Evolutionary conservation across 2,329 filamentous ascomycete genomes (phyloP), one percentile per base, ranked within the genome.

Genomic region (Teratosphaeria zuluensis): DNA sequence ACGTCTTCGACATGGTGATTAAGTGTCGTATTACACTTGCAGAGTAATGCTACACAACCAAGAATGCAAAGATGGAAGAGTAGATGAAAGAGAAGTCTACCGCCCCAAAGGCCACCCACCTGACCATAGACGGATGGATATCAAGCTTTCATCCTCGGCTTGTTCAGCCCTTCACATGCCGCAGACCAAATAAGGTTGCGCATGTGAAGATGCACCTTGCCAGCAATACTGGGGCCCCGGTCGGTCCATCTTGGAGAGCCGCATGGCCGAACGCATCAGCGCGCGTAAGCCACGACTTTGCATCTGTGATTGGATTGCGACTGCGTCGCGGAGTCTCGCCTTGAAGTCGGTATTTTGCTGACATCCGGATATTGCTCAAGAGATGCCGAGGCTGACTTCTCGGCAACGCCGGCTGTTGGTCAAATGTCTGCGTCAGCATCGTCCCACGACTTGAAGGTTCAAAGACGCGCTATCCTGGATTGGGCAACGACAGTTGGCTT

Each of bases 1-100:
- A 96, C 32, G 84, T 87, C 77, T 94, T 89, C 55, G 92, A 88
- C 94, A 99, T 99, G 69, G 59, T 81, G 69, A n/a, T n/a, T n/a
- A 28, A n/a, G 4, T 53, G 53, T 38, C 53, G 32, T 35, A 30
- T 19, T 32, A 53, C 52, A 56, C 9, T 24, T 38, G 46, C 16
- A 30, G 35, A 48, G 42, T 8, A 48, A 21, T 19, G n/a, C n/a
- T 6, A 8, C 16, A 48, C 42, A 6, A 6, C 21, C 19, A 56
- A 48, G 19, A 42, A n/a, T 19, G 21, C 28, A 24, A 24, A 12
- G 28, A 52, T 53, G 46, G 28, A 33, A 38, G 32, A 24, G 4
- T n/a, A 12, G 55, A 56, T 31, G 30, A 57, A 30, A 30, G 32
- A 33, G 48, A 53, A 2, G 31, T 30, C 14, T 12, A 51, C 16